Conservation (phyloP, 140 eudicot genomes). For the Oenanthe javanica region DNA sequence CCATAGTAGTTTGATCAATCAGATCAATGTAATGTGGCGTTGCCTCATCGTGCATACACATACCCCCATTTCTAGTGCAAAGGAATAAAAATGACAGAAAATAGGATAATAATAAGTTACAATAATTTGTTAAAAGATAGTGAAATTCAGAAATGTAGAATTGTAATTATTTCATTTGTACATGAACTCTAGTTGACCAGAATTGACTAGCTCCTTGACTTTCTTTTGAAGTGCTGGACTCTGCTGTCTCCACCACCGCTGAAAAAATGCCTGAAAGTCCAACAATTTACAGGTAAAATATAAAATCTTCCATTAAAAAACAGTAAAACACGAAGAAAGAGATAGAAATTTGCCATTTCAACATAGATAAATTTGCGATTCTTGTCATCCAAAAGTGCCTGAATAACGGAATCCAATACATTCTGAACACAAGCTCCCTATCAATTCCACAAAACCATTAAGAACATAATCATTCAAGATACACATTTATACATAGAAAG, state of each 20-base stretch:
- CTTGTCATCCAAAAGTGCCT: slow-evolving; percentile 72
- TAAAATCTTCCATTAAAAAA: neutral
- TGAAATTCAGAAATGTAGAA: neutral
- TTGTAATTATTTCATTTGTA: slow-evolving; percentile 5
- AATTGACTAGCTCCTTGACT: slow-evolving; percentile 76
- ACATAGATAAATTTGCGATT: slow-evolving; percentile 94
- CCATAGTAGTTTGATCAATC: slow-evolving; percentile 91
- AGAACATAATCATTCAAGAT: neutral
- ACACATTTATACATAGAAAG: neutral
- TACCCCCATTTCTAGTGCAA: slow-evolving; percentile 75
- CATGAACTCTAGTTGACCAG: slow-evolving; percentile 98
- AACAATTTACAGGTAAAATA: neutral
- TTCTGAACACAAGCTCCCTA: slow-evolving; percentile 98
- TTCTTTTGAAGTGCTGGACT: slow-evolving; percentile 53
- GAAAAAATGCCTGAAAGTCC: slow-evolving; percentile 64
- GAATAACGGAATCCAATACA: slow-evolving; percentile 83
- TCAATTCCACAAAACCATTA: neutral
- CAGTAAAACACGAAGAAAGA: neutral
- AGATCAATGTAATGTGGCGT: slow-evolving; percentile 91
- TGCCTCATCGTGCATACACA: slow-evolving; percentile 99
- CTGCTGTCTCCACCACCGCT: slow-evolving; percentile 99
- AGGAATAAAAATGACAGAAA: neutral
- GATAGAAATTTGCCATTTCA: slow-evolving; percentile 50
- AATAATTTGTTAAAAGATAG: too few species aligned
- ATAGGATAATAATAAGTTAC: neutral